Evolutionary conservation across 2,329 filamentous ascomycete genomes (phyloP), one percentile per base, ranked within the genome.

Genomic region (Hypoxylon sp.): DNA sequence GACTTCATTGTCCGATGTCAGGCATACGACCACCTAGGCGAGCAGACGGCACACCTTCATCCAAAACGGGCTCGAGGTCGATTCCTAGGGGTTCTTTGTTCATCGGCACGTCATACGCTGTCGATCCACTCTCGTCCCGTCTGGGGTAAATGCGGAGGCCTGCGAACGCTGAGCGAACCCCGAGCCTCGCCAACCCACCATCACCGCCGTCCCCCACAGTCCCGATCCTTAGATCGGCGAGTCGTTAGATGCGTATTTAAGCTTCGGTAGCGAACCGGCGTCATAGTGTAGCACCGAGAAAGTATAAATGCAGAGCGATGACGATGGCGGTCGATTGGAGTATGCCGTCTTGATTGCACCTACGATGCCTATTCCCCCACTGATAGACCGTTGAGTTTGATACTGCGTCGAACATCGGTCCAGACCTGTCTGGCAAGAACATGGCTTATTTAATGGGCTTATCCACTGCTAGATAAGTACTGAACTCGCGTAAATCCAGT

Each of bases 21-120:
- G 50, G 23, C 43, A 24, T 55, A 42, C 48, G 45, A 58, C 55
- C n/a, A n/a, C 35, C 31, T 58, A 46, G 26, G 41, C n/a, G 43
- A 58, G 13, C 18, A 64, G 41, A 58, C 52, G n/a, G 13, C 57
- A 47, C 61, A 62, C 50, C 48, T n/a, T 52, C 41, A 60, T 60
- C 27, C 24, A 37, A 40, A 54, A 51, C 18, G n/a, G n/a, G n/a
- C 52, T 56, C 48, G 35, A 58, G 52, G 35, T 33, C 55, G 27
- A 59, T 57, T 57, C 58, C 21, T 56, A 56, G 48, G 51, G 54
- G 37, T 11, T n/a, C 51, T 57, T 58, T 42, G 48, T 27, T 62
- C 61, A 64, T 59, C n/a, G 42, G 48, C 26, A 62, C 61, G 61
- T 64, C 61, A 64, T 59, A 51, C 33, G 48, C 48, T 47, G 61